These are phyloP conservation scores for Arabidopsis lyrata DNA, from an alignment of 441 rosid species.

Conservation along the genomic window DNA sequence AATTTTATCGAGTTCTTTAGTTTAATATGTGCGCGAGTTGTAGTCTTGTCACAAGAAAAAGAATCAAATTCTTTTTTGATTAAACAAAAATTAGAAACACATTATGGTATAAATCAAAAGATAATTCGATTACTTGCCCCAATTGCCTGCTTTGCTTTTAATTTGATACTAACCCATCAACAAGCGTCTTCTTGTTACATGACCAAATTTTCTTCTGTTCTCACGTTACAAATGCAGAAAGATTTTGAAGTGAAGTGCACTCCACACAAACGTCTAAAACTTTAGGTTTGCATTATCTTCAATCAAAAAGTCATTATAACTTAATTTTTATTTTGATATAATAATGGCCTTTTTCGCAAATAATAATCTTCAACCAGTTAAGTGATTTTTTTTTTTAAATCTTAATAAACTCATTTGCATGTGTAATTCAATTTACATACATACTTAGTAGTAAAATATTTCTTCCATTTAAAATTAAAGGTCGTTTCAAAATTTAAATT, in stretches of 20 bases:
- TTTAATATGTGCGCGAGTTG: background rate
- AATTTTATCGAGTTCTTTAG: too few species aligned
- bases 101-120: background rate
- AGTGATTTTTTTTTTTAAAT: too few species aligned
- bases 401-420: background rate
- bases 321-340: background rate
- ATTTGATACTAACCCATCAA: conserved; percentile 30
- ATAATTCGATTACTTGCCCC: conserved; percentile 27
- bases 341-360: background rate
- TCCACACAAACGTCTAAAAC: conserved; percentile 22
- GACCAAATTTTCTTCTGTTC: conserved; percentile 9
- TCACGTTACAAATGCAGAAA: background rate
- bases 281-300: background rate
- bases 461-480: too few species aligned
- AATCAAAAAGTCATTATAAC: background rate
- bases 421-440: too few species aligned
- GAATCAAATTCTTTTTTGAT: background rate
- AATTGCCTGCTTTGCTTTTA: conserved; percentile 23
- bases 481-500: too few species aligned
- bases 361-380: background rate
- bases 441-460: too few species aligned
- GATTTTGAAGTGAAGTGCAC: conserved; percentile 30
- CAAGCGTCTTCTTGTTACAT: background rate
- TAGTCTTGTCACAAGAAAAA: background rate
- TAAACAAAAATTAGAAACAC: background rate